Conservation (phyloP, 495 filamentous ascomycete genomes). For the Elasticomyces elasticus region DNA sequence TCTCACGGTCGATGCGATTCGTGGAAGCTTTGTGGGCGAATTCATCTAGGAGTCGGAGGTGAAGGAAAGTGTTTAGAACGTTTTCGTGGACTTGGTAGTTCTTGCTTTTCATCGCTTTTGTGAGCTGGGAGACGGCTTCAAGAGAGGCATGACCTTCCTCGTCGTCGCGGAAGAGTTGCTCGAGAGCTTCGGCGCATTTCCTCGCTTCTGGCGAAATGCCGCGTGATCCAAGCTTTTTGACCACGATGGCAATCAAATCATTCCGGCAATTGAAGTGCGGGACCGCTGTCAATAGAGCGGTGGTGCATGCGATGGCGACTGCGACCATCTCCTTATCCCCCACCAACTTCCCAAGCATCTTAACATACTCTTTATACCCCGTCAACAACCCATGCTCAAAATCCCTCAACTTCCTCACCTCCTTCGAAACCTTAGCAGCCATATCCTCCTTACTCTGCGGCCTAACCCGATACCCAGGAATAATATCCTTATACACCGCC, state of each 20-base stretch:
- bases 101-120: constrained; percentile 86
- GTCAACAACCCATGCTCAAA: constrained; percentile 73
- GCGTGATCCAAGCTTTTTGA: constrained; percentile 65
- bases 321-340: constrained; percentile 31
- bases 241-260: constrained; percentile 76
- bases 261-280: constrained; percentile 94
- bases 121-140: constrained; percentile 72
- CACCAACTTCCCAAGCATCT: constrained; percentile 57
- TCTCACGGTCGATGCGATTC: constrained; percentile 51
- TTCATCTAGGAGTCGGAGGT: constrained; percentile 78
- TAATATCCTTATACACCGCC: constrained; percentile 89
- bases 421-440: constrained; percentile 70
- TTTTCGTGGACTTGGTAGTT: constrained; percentile 73
- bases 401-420: constrained; percentile 79
- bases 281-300: constrained; percentile 62
- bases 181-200: constrained; percentile 70
- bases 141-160: constrained; percentile 79
- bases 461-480: constrained; percentile 90
- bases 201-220: constrained; percentile 59
- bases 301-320: constrained; percentile 77
- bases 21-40: constrained; percentile 72
- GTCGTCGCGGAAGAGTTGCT: constrained; percentile 74
- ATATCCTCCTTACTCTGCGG: constrained; percentile 62
- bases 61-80: constrained; percentile 82
- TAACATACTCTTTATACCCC: constrained; percentile 74